Evolutionary conservation across 2,329 filamentous ascomycete genomes (phyloP).

Genomic region (Orbilia oligospora): DNA sequence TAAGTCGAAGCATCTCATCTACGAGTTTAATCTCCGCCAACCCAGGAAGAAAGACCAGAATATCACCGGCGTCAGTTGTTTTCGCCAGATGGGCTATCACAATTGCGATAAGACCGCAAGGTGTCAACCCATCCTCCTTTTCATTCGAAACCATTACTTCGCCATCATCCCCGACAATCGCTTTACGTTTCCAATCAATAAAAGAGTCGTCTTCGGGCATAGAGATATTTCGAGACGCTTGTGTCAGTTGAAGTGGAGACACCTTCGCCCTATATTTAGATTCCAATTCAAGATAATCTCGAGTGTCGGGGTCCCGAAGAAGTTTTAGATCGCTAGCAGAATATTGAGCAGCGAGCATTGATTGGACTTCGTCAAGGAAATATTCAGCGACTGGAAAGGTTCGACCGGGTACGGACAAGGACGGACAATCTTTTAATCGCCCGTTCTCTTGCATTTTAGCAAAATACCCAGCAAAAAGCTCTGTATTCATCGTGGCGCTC

Average conservation of each 20-base stretch:
- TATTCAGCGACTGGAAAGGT: slow-evolving; percentile 68
- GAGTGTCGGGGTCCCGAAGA: slow-evolving; percentile 64
- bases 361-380: slow-evolving; percentile 68
- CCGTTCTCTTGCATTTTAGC: slow-evolving; percentile 65
- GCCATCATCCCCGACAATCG: slow-evolving; percentile 62
- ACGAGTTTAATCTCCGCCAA: slow-evolving; percentile 64
- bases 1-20: slow-evolving; percentile 66
- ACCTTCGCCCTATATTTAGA: slow-evolving; percentile 24
- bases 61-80: slow-evolving; percentile 68
- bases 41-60: slow-evolving; percentile 71
- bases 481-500: slow-evolving; percentile 70
- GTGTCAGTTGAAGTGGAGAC: slow-evolving; percentile 6
- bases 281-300: slow-evolving; percentile 64
- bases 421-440: slow-evolving; percentile 66
- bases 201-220: slow-evolving; percentile 62
- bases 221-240: slow-evolving; percentile 23
- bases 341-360: slow-evolving; percentile 64
- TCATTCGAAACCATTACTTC: slow-evolving; percentile 63
- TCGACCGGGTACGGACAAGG: slow-evolving; percentile 68
- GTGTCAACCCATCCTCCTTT: slow-evolving; percentile 67
- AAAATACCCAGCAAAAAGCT: slow-evolving; percentile 70
- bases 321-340: slow-evolving; percentile 61
- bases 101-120: slow-evolving; percentile 68
- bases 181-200: slow-evolving; percentile 68
- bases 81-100: slow-evolving; percentile 69